Evolutionary conservation across 2,329 filamentous ascomycete genomes (phyloP), one percentile per base, ranked within the genome.

Genomic region (Phyllosticta paracitricarpa): DNA sequence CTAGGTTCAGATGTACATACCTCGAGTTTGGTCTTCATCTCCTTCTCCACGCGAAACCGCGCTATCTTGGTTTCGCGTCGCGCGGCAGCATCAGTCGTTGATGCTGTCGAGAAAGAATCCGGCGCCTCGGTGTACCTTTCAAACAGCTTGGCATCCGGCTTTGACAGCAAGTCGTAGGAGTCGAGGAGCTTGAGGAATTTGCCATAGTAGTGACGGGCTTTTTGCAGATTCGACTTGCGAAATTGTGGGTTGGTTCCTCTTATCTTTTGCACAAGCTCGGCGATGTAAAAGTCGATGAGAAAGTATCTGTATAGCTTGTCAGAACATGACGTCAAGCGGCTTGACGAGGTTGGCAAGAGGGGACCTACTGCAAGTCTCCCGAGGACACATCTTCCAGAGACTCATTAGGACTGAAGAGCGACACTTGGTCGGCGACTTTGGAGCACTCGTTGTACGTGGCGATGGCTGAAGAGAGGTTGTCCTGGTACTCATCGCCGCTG

Each of bases 351-450:
- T 22, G 19, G 62, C 73, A 63, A 72, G 68, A 57, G 54, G 40
- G 62, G 73, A 64, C 74, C 63, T 78, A 96, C 76, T 91, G 90
- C 33, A 99, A 77, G 69, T 96, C 87, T n/a, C 82, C 81, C 1
- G 93, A 95, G 14, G 89, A 80, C 33, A 97, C 78, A 76, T 99
- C 94, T 64, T 99, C 94, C 51, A 93, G 75, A 0, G 84, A 82
- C 74, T 99, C 94, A 75, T 99, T 99, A 40, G 86, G 81, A 67
- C 91, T 96, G 81, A 97, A 97, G 59, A 99, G 79, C 0, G 89
- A 87, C 26, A 94, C 79, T 63, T 84, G 81, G 65, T 84, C 79
- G 65, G 89, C 84, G 61, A 89, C 83, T 63, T 83, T 78, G 62
- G 88, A 79, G 73, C 89, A 92, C 72, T 88, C 80, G 68, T 88